A percentile compares a stretch with the other conserved stretches of the same genome.
phyloP scores from a whole-genome alignment of 495 filamentous ascomycete species.

The Penicillium goetzii region DNA sequence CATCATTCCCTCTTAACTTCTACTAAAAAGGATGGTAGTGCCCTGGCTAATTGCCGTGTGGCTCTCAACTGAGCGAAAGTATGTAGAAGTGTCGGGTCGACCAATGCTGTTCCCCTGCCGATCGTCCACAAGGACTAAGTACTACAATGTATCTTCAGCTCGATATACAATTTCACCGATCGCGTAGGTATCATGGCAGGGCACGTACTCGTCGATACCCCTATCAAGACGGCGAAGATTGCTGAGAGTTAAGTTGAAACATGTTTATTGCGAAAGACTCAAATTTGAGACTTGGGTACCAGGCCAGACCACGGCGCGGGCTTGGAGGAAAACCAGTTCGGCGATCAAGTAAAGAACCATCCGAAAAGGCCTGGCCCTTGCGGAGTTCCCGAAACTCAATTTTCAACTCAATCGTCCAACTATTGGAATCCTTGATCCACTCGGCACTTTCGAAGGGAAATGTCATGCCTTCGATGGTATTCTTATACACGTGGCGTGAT shows the following conservation, averaged over 20 bases:
- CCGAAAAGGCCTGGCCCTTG: not conserved
- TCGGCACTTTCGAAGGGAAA: not conserved
- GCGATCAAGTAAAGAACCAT: not conserved
- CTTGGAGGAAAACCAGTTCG: not conserved
- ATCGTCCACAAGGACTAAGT: not conserved
- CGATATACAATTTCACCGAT: not conserved
- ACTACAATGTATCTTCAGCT: too few relatives aligned
- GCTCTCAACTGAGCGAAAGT: not conserved
- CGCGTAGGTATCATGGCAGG: not conserved
- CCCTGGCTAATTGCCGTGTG: not conserved
- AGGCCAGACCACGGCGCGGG: not conserved
- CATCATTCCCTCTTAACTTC: constrained; percentile 6
- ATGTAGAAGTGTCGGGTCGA: not conserved
- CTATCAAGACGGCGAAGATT: not conserved
- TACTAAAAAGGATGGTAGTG: not conserved
- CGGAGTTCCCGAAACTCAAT: constrained; percentile 1
- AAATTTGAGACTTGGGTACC: not conserved
- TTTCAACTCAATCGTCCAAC: not conserved
- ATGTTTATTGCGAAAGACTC: not conserved
- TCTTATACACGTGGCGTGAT: not conserved
- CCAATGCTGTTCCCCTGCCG: not conserved
- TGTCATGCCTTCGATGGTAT: not conserved
- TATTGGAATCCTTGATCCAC: not conserved
- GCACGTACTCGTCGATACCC: not conserved
- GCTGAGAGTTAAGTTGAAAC: not conserved